Evolutionary conservation across 495 filamentous ascomycete species (phyloP), one percentile per base, ranked within the genome.

Genomic region (Xylaria telfairii): DNA sequence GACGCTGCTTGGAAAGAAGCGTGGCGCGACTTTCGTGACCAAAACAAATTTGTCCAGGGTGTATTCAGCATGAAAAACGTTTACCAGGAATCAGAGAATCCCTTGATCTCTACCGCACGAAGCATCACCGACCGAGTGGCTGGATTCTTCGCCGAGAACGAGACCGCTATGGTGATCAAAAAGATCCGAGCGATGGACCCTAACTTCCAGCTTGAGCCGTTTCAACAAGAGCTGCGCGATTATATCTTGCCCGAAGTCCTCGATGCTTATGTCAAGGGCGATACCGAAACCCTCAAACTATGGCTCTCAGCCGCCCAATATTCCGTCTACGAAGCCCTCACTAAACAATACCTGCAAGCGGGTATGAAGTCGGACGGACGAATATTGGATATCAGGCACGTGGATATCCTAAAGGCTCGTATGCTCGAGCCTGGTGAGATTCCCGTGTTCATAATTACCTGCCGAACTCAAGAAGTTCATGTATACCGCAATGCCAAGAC

Each of bases 131-230:
- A 99, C 80, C 88, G 92, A 51, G 87, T 99, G 37, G 93, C 92
- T 60, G 94, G 96, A 32, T 98, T 98, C 82, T 99, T 99, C 73
- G 96, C 96, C 44, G 96, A 98, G 79, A 99, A 97, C 80, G 96
- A 99, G 81, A 97, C 96, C 13, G 96, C 96, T 19, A 90, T 87
- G 85, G 96, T 99, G 3, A 95, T 99, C 85, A 97, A 96, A 83
- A 97, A 94, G 80, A 95, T 99, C 83, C 90, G 94, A n/a, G 89
- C 93, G 71, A 96, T 98, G 89, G 96, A 99, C 75, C 96, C 96
- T 15, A 90, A 85, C 68, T 99, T 99, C 86, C 93, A 97, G 79
- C 87, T 97, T 77, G 96, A 99, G 78, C 89, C 92, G 0, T 99
- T 98, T 85, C 83, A 98, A 44, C 90, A 91, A 63, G 96, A 99